These are phyloP conservation scores for Aspergillus sparsus DNA, from an alignment of 495 filamentous ascomycete species.

Conservation along the genomic window DNA sequence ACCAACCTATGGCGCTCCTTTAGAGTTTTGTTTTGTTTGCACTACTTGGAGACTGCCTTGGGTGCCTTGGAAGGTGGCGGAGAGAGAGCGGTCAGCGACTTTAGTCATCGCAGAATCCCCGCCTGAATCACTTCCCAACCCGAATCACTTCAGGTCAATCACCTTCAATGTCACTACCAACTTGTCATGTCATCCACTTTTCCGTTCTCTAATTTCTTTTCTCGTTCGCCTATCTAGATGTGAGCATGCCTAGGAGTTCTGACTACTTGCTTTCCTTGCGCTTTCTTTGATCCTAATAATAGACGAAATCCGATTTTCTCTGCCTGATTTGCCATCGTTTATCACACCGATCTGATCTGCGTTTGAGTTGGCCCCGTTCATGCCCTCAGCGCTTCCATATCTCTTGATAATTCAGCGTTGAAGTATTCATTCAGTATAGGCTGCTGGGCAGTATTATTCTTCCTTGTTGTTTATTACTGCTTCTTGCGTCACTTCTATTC, in stretches of 20 bases:
- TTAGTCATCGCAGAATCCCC: constrained; percentile 19
- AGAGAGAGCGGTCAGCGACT: constrained; percentile 8
- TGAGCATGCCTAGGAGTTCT: constrained; percentile 26
- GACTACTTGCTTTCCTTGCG: constrained; percentile 14
- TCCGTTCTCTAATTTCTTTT: constrained; percentile 2
- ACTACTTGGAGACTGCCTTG: not conserved
- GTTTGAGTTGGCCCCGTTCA: constrained; percentile 5
- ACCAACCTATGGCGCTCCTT: constrained; percentile 1
- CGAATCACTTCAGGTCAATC: constrained; percentile 7
- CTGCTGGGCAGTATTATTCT: constrained; percentile 44
- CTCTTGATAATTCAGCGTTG: constrained; percentile 24
- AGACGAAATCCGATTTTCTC: constrained; percentile 18
- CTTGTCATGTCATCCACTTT: not conserved
- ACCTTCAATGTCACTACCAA: constrained; percentile 20
- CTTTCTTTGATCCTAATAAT: constrained; percentile 23
- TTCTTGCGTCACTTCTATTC: constrained; percentile 21
- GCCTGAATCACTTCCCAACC: constrained; percentile 14
- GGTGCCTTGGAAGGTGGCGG: constrained; percentile 10
- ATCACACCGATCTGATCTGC: constrained; percentile 14
- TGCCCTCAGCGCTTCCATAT: constrained; percentile 13
- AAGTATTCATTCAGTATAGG: constrained; percentile 23
- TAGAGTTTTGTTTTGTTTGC: constrained; percentile 23
- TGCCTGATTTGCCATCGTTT: constrained; percentile 19
- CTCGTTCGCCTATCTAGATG: constrained; percentile 24
- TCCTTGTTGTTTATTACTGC: constrained; percentile 13